Evolutionary conservation across 2,329 filamentous ascomycete genomes (phyloP).

Genomic region (Verticillium tricorpus): DNA sequence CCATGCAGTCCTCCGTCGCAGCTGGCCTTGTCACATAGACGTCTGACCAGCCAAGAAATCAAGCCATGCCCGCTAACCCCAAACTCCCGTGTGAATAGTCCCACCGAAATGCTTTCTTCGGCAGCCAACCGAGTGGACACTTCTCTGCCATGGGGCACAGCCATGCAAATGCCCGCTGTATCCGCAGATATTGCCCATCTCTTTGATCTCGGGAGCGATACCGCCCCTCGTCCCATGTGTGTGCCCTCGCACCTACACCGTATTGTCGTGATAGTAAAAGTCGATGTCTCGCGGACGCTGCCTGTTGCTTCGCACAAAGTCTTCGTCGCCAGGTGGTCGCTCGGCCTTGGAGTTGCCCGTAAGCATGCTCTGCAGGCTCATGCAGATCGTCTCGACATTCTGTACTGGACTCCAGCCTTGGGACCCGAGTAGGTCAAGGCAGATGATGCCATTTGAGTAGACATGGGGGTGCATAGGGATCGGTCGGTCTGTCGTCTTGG

Average conservation of each 20-base stretch:
- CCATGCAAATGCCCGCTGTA: background rate
- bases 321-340: conserved; percentile 81
- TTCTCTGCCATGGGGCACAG: background rate
- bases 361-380: conserved; percentile 97
- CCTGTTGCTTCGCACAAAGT: conserved; percentile 79
- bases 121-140: background rate
- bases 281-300: conserved; percentile 81
- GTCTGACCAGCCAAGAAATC: background rate
- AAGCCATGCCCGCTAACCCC: background rate
- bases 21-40: background rate
- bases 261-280: conserved; percentile 91
- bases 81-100: background rate
- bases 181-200: background rate
- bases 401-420: conserved; percentile 96
- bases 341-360: conserved; percentile 92
- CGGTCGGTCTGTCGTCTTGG: conserved; percentile 56
- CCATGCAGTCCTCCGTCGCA: background rate
- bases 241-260: conserved; percentile 44
- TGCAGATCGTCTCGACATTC: conserved; percentile 93
- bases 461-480: conserved; percentile 97
- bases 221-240: too few species aligned
- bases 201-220: background rate
- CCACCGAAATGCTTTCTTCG: background rate
- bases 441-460: conserved; percentile 98
- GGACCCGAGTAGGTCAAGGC: conserved; percentile 82